Evolutionary conservation across 352 stramenopile genomes (phyloP).

Genomic region (Phytophthora ohioensis): DNA sequence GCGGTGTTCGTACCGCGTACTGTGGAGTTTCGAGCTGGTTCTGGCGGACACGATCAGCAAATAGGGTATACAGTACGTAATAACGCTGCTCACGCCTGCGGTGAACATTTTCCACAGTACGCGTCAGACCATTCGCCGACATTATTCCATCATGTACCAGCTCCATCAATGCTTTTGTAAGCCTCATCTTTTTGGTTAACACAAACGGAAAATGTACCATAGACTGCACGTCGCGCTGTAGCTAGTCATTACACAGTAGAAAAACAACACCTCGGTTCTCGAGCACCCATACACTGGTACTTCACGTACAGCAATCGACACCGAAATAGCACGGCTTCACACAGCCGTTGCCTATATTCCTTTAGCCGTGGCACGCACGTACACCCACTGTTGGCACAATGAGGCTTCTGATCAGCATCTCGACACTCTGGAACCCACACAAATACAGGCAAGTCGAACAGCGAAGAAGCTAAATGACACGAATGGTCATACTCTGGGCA

Average conservation of each 20-base stretch:
- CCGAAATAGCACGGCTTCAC: no score
- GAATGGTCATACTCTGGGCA: background rate
- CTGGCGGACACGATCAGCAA: no score
- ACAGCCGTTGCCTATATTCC: background rate
- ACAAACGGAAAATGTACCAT: no score
- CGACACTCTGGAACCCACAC: background rate
- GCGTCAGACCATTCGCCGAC: background rate
- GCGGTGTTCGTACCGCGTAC: no score
- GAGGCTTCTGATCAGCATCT: background rate
- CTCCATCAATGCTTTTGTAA: background rate
- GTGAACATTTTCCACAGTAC: slow-evolving; percentile 8
- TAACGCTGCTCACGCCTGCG: background rate
- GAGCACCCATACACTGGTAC: no score
- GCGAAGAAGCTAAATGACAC: background rate
- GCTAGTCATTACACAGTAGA: no score
- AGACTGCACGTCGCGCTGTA: no score
- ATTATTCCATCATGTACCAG: slow-evolving; percentile 9
- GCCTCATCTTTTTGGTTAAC: no score
- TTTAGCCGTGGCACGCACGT: background rate
- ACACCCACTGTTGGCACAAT: background rate
- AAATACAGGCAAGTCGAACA: background rate
- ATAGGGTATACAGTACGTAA: no score
- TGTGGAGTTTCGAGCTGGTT: no score
- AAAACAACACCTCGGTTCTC: no score
- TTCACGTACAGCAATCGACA: no score